These are phyloP conservation scores for Striga asiatica DNA, from an alignment of 257 asterid species.

Conservation along the genomic window DNA sequence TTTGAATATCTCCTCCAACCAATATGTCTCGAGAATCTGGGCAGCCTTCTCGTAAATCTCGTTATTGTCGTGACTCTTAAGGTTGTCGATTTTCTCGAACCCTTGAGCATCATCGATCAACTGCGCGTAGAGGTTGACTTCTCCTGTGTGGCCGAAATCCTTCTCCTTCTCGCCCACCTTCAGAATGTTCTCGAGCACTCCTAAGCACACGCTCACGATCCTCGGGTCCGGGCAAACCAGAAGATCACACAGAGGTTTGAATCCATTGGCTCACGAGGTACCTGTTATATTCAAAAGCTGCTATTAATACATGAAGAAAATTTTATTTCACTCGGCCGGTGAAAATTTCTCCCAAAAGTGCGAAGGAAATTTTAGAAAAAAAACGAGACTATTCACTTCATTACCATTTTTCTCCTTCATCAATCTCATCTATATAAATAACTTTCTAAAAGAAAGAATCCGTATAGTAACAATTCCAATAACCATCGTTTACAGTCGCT, in stretches of 20 bases:
- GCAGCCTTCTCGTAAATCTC: conserved; percentile 76
- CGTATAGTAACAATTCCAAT: too few relatives aligned
- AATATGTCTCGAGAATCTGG: conserved; percentile 56
- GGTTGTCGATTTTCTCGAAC: conserved; percentile 63
- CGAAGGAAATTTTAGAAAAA: not conserved
- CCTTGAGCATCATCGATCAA: conserved; percentile 74
- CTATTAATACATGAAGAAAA: not conserved
- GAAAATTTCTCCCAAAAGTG: not conserved
- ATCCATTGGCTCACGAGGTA: conserved; percentile 50
- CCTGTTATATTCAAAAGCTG: conserved; percentile 20
- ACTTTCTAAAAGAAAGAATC: too few relatives aligned
- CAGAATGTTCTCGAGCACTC: conserved; percentile 68
- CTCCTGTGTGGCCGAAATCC: conserved; percentile 42
- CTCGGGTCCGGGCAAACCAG: conserved; percentile 78
- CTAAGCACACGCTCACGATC: conserved; percentile 60
- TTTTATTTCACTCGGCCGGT: not conserved
- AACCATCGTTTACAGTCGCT: too few relatives aligned
- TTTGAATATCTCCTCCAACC: conserved; percentile 66
- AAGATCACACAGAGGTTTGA: conserved; percentile 64
- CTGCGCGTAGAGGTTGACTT: conserved; percentile 48
- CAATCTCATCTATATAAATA: too few relatives aligned
- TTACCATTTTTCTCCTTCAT: too few relatives aligned
- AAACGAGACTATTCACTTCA: too few relatives aligned
- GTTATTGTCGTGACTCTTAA: conserved; percentile 67
- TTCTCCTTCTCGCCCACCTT: conserved; percentile 75